Conservation (phyloP, 805 yeast genomes). For the Ogataea corticis region DNA sequence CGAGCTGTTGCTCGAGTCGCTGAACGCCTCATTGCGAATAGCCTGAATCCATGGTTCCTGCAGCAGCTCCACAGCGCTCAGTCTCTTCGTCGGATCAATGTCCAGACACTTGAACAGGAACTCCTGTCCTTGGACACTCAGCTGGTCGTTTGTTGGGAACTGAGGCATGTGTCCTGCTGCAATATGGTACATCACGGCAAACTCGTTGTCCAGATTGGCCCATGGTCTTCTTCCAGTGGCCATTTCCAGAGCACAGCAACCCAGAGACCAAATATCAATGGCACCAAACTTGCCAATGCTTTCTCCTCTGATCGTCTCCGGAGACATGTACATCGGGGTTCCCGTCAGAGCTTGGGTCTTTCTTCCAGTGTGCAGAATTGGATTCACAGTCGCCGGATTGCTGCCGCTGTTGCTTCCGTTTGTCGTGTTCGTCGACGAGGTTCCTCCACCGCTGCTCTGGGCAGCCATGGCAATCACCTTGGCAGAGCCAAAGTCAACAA, state of each 20-base stretch:
- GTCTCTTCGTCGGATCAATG: constrained; percentile 77
- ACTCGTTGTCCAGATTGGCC: constrained; percentile 94
- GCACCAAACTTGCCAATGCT: constrained; percentile 61
- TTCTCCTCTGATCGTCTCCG: constrained; percentile 88
- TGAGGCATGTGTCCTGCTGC: constrained; percentile 94
- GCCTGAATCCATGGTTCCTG: constrained; percentile 88
- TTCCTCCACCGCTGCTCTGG: constrained; percentile 10
- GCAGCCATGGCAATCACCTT: constrained; percentile 76
- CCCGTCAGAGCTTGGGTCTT: constrained; percentile 62
- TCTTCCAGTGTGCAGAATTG: constrained; percentile 24
- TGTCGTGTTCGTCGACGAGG: constrained; percentile 14
- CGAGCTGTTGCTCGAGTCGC: constrained; percentile 34
- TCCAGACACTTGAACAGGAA: constrained; percentile 78
- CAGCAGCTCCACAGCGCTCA: constrained; percentile 80
- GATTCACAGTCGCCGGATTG: constrained; percentile 16
- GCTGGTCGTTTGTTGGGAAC: constrained; percentile 75
- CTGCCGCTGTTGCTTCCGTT: constrained; percentile 7
- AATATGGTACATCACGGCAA: constrained; percentile 98
- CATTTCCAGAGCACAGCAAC: constrained; percentile 96
- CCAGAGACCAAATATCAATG: constrained; percentile 92
- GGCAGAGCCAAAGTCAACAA: constrained; percentile 98
- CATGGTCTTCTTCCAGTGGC: constrained; percentile 95
- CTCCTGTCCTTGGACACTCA: constrained; percentile 68
- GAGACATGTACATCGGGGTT: constrained; percentile 99
- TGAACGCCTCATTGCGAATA: constrained; percentile 70